phyloP scores from a whole-genome alignment of 345 rosid genomes.

The Dovyalis caffra region DNA sequence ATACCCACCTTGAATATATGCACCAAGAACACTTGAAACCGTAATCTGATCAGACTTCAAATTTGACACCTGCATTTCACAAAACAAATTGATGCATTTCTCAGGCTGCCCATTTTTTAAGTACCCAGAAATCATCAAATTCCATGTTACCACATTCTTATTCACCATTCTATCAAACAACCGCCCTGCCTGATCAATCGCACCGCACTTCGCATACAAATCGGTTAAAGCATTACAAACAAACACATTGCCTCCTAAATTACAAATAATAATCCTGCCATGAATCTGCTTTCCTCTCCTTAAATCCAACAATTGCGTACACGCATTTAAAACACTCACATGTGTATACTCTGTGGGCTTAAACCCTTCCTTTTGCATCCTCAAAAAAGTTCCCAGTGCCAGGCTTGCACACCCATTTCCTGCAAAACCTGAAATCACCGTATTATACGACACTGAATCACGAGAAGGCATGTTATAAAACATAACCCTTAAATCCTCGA shows the following conservation, averaged over 20 bases:
- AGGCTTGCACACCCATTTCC: slow-evolving; percentile 31
- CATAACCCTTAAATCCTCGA: slow-evolving; percentile 36
- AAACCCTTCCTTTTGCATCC: slow-evolving; percentile 39
- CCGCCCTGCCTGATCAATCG: slow-evolving; percentile 46
- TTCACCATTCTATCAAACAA: slow-evolving; percentile 37
- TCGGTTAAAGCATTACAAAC: slow-evolving; percentile 55
- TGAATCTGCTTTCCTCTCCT: slow-evolving; percentile 56
- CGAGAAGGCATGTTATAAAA: slow-evolving; percentile 44
- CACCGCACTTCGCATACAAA: slow-evolving; percentile 55
- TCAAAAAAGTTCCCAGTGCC: slow-evolving; percentile 39
- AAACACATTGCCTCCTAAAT: slow-evolving; percentile 36
- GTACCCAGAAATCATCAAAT: slow-evolving; percentile 53
- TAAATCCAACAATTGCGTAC: slow-evolving; percentile 45
- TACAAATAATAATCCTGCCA: slow-evolving; percentile 39
- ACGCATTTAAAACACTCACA: slow-evolving; percentile 53
- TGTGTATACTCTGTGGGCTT: slow-evolving; percentile 46
- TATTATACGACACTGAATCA: slow-evolving; percentile 57
- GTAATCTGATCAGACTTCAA: slow-evolving; percentile 54
- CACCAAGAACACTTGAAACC: slow-evolving; percentile 45
- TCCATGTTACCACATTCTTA: slow-evolving; percentile 53
- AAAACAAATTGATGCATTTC: slow-evolving; percentile 49
- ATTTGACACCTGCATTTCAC: slow-evolving; percentile 36
- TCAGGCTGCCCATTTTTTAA: slow-evolving; percentile 39
- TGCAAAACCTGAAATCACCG: slow-evolving; percentile 42
- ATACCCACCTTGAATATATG: slow-evolving; percentile 37